Evolutionary conservation across 768 basidiomycete species (phyloP).

Genomic region (Tricholoma sp.): DNA sequence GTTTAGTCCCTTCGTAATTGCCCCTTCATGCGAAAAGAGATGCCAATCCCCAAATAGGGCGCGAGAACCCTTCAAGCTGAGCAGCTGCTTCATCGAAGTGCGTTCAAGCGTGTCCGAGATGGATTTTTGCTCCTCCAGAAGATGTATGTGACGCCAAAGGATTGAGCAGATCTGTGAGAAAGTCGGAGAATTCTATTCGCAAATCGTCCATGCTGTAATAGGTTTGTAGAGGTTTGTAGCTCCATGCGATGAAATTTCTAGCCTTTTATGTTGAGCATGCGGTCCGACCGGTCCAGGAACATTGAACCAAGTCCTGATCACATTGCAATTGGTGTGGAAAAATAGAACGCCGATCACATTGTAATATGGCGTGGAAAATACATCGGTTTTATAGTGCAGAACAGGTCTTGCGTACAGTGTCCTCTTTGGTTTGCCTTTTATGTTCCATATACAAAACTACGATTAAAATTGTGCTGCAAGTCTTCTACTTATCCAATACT

Average conservation of each 20-base stretch:
- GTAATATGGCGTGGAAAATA: background rate
- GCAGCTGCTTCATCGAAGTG: conserved; percentile 71
- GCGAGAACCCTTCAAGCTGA: conserved; percentile 71
- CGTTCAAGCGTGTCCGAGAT: conserved; percentile 63
- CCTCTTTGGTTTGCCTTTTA: background rate
- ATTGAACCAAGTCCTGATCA: too few relatives aligned
- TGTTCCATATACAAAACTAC: conserved; percentile 5
- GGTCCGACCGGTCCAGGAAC: too few relatives aligned
- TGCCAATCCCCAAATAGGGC: conserved; percentile 73
- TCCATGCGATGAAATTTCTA: too few relatives aligned
- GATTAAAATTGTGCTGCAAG: conserved; percentile 1
- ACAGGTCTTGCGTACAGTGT: background rate
- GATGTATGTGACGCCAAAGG: conserved; percentile 67
- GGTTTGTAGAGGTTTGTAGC: too few relatives aligned
- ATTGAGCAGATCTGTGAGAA: conserved; percentile 56
- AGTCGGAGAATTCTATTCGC: conserved; percentile 39
- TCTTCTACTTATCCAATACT: conserved; percentile 52
- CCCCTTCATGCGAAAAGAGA: conserved; percentile 63
- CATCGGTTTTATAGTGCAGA: background rate
- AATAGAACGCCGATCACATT: too few relatives aligned
- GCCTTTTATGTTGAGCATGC: too few relatives aligned
- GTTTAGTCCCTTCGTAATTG: conserved; percentile 47
- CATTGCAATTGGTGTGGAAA: too few relatives aligned
- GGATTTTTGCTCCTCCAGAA: conserved; percentile 66
- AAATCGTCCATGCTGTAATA: conserved; percentile 25